Percentiles rank a stretch among this genome's conserved stretches.
These are phyloP conservation scores for Ensete ventricosum DNA, from an alignment of 176 grass and related monocot species.

Conservation along the genomic window DNA sequence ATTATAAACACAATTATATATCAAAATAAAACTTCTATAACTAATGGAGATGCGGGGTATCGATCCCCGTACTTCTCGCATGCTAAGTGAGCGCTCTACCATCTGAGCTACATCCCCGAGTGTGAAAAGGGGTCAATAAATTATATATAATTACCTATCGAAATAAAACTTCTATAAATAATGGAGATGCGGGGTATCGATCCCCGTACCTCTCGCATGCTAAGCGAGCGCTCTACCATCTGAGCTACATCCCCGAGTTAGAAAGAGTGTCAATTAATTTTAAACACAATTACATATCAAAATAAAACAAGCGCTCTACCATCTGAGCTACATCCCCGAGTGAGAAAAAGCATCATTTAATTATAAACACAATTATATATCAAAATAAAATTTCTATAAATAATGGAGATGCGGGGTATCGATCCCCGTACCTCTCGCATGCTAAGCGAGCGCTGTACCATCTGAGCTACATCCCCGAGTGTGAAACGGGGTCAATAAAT, in stretches of 20 bases:
- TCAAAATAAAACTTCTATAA: too few species aligned
- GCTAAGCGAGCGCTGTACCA: slow-evolving; percentile 98
- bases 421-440: slow-evolving; percentile 99
- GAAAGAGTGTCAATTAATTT: too few species aligned
- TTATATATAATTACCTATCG: too few species aligned
- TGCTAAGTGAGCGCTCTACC: slow-evolving; percentile 99
- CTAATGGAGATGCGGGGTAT: slow-evolving; percentile 80
- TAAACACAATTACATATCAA: too few species aligned
- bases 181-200: slow-evolving; percentile 94
- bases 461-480: slow-evolving; percentile 89
- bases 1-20: too few species aligned
- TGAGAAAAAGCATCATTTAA: too few species aligned
- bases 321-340: slow-evolving; percentile 96
- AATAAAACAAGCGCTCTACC: slow-evolving; percentile 95
- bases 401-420: slow-evolving; percentile 86
- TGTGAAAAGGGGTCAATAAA: too few species aligned
- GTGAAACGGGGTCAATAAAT: fast-evolving
- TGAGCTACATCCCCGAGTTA: slow-evolving; percentile 99
- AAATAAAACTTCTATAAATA: too few species aligned
- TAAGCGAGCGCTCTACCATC: slow-evolving; percentile 99
- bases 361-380: too few species aligned
- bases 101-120: slow-evolving; percentile 99
- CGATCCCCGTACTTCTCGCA: slow-evolving; percentile 98
- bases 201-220: slow-evolving; percentile 99
- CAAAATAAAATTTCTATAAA: too few species aligned